Evolutionary conservation across 176 grass and related monocot genomes (phyloP).

Genomic region (Juncus effusus): DNA sequence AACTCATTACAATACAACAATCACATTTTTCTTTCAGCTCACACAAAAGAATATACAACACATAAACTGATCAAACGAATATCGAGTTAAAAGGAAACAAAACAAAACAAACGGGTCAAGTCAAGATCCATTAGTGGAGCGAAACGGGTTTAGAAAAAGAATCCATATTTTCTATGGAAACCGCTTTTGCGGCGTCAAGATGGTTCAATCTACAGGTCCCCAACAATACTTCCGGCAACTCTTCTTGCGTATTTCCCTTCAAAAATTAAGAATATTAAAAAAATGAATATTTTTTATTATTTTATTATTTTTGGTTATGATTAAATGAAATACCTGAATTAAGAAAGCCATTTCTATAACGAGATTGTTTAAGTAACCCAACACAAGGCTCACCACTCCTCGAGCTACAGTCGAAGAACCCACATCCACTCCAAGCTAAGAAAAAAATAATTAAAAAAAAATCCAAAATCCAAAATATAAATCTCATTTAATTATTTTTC

Average conservation of each 20-base stretch:
- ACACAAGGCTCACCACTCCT: constrained; percentile 86
- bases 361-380: constrained; percentile 90
- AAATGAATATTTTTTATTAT: constrained; percentile 3
- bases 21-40: too few relatives aligned
- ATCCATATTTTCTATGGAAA: constrained; percentile 49
- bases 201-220: constrained; percentile 86
- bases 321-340: constrained; percentile 53
- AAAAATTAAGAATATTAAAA: constrained; percentile 11
- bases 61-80: too few relatives aligned
- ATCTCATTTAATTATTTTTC: neutral
- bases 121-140: constrained; percentile 7
- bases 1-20: too few relatives aligned
- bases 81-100: too few relatives aligned
- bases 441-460: constrained; percentile 26
- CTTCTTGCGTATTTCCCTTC: constrained; percentile 90
- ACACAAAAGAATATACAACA: too few relatives aligned
- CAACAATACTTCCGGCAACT: constrained; percentile 81
- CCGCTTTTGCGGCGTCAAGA: constrained; percentile 72
- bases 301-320: constrained; percentile 8
- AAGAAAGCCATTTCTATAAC: constrained; percentile 97
- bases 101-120: neutral
- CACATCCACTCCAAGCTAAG: constrained; percentile 82
- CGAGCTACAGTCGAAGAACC: constrained; percentile 85
- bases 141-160: constrained; percentile 25
- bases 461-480: neutral